Evolutionary conservation across 2,329 filamentous ascomycete genomes (phyloP).

Genomic region (Trichoderma arundinaceum): DNA sequence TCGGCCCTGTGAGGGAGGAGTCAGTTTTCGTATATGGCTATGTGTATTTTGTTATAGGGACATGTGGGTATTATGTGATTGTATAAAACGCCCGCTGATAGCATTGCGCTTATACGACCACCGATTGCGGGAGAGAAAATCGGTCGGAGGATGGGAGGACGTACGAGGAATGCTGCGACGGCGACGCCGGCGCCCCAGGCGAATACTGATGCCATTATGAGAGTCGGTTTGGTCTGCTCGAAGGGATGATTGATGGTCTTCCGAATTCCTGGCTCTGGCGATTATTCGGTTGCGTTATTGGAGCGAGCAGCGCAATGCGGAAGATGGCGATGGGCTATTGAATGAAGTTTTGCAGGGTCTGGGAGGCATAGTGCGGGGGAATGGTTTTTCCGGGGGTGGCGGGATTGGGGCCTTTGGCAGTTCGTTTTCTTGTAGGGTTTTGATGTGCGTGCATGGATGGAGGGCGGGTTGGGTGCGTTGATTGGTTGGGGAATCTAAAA

Average conservation of each 20-base stretch:
- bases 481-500: background rate
- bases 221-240: background rate
- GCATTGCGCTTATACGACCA: background rate
- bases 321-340: background rate
- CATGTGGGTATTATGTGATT: background rate
- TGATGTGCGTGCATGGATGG: too few species aligned
- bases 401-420: too few species aligned
- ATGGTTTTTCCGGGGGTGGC: conserved; percentile 35
- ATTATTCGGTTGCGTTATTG: conserved; percentile 2
- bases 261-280: background rate
- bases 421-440: too few species aligned
- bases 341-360: conserved; percentile 35
- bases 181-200: conserved; percentile 56
- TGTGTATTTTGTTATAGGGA: background rate
- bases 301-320: conserved; percentile 9
- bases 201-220: conserved; percentile 51
- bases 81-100: background rate
- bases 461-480: background rate
- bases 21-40: background rate
- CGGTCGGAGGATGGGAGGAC: conserved; percentile 31
- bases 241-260: background rate
- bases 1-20: conserved; percentile 69
- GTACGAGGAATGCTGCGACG: conserved; percentile 59
- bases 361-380: conserved; percentile 16
- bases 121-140: background rate